Conservation (phyloP, 1,284 basidiomycete species). For the Ustilago curta region DNA sequence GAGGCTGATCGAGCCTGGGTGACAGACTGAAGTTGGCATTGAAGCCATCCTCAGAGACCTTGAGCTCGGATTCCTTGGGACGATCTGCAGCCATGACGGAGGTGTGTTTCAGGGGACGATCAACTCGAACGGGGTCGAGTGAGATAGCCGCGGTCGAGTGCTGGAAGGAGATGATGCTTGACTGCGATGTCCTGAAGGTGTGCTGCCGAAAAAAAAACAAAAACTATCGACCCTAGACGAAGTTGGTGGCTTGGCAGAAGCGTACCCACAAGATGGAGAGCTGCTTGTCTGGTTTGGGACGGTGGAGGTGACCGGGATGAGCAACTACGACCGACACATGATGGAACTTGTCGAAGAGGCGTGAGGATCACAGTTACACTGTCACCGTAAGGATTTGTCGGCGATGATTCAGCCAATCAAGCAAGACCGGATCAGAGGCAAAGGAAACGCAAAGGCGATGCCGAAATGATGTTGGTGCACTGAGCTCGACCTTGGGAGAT, state of each 20-base stretch:
- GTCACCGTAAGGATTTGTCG: neutral
- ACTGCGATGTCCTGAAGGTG: neutral
- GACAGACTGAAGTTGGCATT: slow-evolving; percentile 49
- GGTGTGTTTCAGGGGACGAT: too few species aligned
- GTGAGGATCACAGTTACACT: neutral
- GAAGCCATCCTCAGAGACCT: slow-evolving; percentile 47
- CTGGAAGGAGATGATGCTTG: neutral
- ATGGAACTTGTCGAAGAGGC: neutral
- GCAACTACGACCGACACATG: slow-evolving; percentile 17
- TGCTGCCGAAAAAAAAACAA: neutral
- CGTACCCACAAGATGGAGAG: neutral
- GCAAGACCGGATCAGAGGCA: too few species aligned
- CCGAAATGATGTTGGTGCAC: too few species aligned
- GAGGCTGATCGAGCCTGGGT: slow-evolving; percentile 35
- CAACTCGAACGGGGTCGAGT: neutral
- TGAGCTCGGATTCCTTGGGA: slow-evolving; percentile 42
- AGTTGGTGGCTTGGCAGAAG: neutral
- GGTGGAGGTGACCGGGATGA: slow-evolving; percentile 1
- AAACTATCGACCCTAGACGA: too few species aligned
- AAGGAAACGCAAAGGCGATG: too few species aligned
- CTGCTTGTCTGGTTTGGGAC: neutral
- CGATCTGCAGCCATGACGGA: slow-evolving; percentile 36
- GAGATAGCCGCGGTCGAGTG: neutral
- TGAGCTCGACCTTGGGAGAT: too few species aligned
- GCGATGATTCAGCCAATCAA: too few species aligned